Evolutionary conservation across 768 basidiomycete species (phyloP), one percentile per base, ranked within the genome.

Genomic region (Kwoniella sp.): DNA sequence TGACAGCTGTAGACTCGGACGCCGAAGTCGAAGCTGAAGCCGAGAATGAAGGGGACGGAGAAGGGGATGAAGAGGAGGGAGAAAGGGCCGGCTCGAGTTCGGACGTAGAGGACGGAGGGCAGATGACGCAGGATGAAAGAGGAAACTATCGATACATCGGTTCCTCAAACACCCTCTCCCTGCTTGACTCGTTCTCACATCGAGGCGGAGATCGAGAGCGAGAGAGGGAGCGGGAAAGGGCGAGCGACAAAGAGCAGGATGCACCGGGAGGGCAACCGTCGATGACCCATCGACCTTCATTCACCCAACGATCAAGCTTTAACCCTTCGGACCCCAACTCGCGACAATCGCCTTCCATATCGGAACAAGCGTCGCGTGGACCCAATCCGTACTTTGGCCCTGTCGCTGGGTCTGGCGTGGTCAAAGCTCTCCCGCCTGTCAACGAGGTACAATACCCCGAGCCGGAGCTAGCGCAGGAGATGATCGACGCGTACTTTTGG

Each of bases 401-500:
- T 4, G 69, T 70, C 19, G 69, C 69, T 10, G 69, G 69, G 11
- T 52, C 61, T 17, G 69, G 69, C 0, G 65, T 70, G 12, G 66
- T 70, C 33, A 67, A 66, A 34, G 69, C 61, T 27, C 50, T 70
- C 32, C 69, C 69, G 17, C 49, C 53, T 6, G 55, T 67, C 17
- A 59, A 62, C 29, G 69, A 70, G 49, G 69, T 70, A 1, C 44
- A 49, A 17, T 70, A 63, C 44, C 69, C 69, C 14, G n/a, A 44
- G 3, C 29, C 40, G 12, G 43, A 54, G 22, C 41, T 46, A 6
- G 65, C 57, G 15, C 46, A 19, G 25, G 55, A 60, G 31, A 63
- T 70, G 89, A 82, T 92, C 59, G 82, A 87, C 46, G 85, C 88
- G 10, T 93, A 91, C 76, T 93, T 93, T 73, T 73, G 83, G 50